Conservation (phyloP, 2,329 filamentous ascomycete genomes). For the Colletotrichum sp. region DNA sequence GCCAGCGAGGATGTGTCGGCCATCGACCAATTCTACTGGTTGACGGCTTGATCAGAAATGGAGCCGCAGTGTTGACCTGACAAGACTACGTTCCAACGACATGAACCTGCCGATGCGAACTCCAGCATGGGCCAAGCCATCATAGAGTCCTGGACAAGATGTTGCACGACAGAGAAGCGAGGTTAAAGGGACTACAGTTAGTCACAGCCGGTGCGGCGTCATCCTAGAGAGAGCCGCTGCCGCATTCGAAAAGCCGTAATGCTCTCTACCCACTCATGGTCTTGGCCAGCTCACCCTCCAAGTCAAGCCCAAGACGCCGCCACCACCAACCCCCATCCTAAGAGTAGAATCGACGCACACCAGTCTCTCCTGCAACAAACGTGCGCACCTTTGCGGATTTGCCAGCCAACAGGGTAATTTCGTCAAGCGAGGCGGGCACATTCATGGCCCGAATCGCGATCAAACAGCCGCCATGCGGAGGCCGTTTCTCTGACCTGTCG, state of each 20-base stretch:
- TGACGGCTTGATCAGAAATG: neutral
- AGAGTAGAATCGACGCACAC: neutral
- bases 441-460: constrained; percentile 9
- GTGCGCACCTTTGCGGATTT: neutral
- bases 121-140: neutral
- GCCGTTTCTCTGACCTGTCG: constrained; percentile 7
- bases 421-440: neutral
- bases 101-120: neutral
- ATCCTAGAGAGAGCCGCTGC: neutral
- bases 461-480: constrained; percentile 12
- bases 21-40: constrained; percentile 4
- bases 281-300: neutral
- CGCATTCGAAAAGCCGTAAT: neutral
- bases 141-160: neutral
- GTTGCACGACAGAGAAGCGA: neutral
- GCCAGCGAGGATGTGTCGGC: neutral
- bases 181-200: neutral
- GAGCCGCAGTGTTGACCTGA: neutral
- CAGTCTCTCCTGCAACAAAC: neutral
- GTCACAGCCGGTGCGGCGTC: neutral
- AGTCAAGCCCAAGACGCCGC: neutral
- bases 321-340: neutral
- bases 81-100: neutral
- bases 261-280: neutral
- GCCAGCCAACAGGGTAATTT: constrained; percentile 19